Base-by-base conservation (phyloP, 257 asterid species). In the Fraxinus americana region DNA sequence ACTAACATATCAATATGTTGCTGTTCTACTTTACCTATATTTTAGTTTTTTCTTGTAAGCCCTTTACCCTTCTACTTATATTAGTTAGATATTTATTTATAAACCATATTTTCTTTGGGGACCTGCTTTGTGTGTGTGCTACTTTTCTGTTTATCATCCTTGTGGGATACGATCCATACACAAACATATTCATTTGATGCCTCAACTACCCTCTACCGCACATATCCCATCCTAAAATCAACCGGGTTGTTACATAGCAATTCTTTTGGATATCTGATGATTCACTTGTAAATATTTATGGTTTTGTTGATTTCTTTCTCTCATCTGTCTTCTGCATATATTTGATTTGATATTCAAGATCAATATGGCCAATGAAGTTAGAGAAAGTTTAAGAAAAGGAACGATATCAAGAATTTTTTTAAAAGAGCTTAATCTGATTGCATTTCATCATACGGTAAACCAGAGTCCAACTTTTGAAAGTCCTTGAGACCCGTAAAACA, bases 381-480 rank as follows among this genome's bases (percentile, higher is more conserved):
- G 19, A 43, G 35, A 48, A 41, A 25, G 79, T 45, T 76, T 29
- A 73, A 41, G 54, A 34, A 14, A 72, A 75, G 41, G 54, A 71
- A 66, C 29, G 32, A 59, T 34, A 30, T 57, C 7, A 66, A 71
- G 16, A 36, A 23, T 36, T 71, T 48, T 72, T 43, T 71, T 48
- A 70, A 41, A 1, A 38, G 30, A 83, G 50, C 77, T 66, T 82
- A 36, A 66, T 38, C 19, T 70, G 78, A 83, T 70, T 82, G 59
- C 61, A 61, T 76, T 68, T 76, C 80, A 78, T 83, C 77, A 39
- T 59, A 65, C 79, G 73, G 75, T 74, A 80, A 77, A 77, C 79
- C 87, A 93, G 99, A 88, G 92, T 85, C 83, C 94, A 93, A 87
- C 96, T 96, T 79, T 75, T 93, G 89, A 96, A 93, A 88, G 97